These are phyloP conservation scores for Ganoderma multipileum DNA, from an alignment of 1,284 basidiomycete species.

Conservation along the genomic window DNA sequence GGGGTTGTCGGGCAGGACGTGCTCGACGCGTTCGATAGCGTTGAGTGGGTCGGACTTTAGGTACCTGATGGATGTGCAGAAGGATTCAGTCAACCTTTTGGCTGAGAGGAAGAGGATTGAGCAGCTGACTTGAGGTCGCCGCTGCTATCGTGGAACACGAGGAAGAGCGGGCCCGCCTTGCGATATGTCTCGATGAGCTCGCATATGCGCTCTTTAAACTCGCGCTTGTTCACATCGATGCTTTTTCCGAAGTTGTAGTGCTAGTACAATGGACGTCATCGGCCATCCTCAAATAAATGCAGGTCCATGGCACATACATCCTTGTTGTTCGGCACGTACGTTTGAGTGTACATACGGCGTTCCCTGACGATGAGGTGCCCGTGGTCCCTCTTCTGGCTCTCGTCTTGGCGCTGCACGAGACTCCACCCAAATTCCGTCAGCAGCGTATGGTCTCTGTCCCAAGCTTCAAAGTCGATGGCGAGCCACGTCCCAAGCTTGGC, in stretches of 20 bases:
- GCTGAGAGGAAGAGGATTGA: neutral
- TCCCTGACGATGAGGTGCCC: slow-evolving; percentile 77
- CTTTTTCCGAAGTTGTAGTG: slow-evolving; percentile 72
- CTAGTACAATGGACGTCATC: slow-evolving; percentile 42
- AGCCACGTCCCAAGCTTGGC: slow-evolving; percentile 71
- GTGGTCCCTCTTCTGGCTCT: slow-evolving; percentile 49
- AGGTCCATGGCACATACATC: slow-evolving; percentile 50
- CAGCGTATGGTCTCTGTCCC: slow-evolving; percentile 74
- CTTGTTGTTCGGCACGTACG: slow-evolving; percentile 67
- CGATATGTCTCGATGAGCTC: slow-evolving; percentile 53
- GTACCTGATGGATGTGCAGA: slow-evolving; percentile 46
- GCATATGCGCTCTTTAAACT: slow-evolving; percentile 60
- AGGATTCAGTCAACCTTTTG: neutral
- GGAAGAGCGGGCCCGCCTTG: slow-evolving; percentile 67
- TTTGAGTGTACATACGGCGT: slow-evolving; percentile 60
- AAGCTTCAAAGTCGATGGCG: slow-evolving; percentile 81
- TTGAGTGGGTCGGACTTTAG: slow-evolving; percentile 57
- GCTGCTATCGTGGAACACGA: slow-evolving; percentile 79
- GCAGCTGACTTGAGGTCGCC: slow-evolving; percentile 73
- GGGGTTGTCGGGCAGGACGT: slow-evolving; percentile 57
- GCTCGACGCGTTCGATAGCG: slow-evolving; percentile 57
- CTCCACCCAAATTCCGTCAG: slow-evolving; percentile 84
- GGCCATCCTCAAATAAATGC: neutral
- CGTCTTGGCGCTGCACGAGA: slow-evolving; percentile 60
- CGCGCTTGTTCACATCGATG: slow-evolving; percentile 54